These are phyloP conservation scores for Castanopsis chinensis DNA, from an alignment of 306 rosid genomes.

Conservation along the genomic window DNA sequence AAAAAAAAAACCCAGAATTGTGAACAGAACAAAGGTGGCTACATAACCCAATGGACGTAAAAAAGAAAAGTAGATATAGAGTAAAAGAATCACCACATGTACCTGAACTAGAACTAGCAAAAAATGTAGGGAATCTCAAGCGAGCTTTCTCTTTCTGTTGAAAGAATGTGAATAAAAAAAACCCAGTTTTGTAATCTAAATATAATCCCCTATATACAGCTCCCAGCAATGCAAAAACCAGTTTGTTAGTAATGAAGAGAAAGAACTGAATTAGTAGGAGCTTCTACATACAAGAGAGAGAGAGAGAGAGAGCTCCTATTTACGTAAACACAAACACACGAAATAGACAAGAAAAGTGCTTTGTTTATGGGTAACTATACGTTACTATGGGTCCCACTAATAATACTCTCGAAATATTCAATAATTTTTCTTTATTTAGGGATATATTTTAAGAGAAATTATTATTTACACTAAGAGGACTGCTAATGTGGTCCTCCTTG, in stretches of 20 bases:
- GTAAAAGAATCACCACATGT: not conserved
- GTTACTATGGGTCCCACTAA: too few relatives aligned
- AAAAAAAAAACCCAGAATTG: not conserved
- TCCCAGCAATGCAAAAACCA: conserved; percentile 18
- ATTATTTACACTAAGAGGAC: too few relatives aligned
- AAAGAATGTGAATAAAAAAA: conserved; percentile 2
- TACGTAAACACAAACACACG: too few relatives aligned
- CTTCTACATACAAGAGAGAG: not conserved
- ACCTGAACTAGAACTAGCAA: conserved; percentile 28
- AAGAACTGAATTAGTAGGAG: too few relatives aligned
- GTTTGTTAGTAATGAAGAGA: not conserved
- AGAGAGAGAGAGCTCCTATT: not conserved
- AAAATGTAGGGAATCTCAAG: not conserved
- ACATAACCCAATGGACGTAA: not conserved
- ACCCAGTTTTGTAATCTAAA: not conserved
- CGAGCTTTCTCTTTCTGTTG: not conserved
- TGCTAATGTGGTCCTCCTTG: too few relatives aligned
- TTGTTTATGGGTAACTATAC: too few relatives aligned
- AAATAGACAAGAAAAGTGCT: too few relatives aligned
- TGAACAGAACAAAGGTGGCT: not conserved
- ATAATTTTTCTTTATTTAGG: too few relatives aligned
- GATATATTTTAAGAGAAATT: too few relatives aligned
- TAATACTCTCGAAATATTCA: too few relatives aligned
- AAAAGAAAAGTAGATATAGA: not conserved
- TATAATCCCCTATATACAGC: not conserved